Evolutionary conservation across 495 filamentous ascomycete species (phyloP).

Genomic region (Neurospora sp.): DNA sequence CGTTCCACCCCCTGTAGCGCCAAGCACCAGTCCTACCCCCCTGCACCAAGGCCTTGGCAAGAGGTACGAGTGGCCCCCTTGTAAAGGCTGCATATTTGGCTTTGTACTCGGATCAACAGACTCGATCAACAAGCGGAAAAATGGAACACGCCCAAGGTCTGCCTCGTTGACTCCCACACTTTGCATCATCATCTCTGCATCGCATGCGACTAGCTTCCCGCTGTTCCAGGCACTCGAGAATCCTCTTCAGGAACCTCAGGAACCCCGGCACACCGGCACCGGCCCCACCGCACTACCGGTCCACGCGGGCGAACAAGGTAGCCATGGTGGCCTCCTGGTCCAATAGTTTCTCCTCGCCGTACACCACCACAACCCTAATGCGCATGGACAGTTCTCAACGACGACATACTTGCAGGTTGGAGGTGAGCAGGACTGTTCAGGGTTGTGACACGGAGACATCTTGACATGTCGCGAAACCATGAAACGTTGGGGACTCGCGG

Average conservation of each 20-base stretch:
- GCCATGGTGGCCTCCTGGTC: neutral
- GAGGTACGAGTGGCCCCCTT: no score
- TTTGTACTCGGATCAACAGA: no score
- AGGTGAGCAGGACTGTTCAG: neutral
- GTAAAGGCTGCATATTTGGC: no score
- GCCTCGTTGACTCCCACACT: neutral
- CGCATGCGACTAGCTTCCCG: neutral
- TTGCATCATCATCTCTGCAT: neutral
- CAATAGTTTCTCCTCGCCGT: neutral
- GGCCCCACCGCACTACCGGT: neutral
- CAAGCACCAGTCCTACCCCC: no score
- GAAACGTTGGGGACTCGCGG: neutral
- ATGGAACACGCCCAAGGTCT: neutral
- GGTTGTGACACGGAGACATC: neutral
- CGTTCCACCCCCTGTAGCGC: no score
- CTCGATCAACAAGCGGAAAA: no score
- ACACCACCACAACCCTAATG: neutral
- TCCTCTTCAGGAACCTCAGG: neutral
- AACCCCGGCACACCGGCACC: neutral
- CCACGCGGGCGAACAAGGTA: neutral
- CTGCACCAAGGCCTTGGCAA: no score
- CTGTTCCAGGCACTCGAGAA: neutral
- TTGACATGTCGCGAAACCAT: neutral
- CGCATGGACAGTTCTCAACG: neutral
- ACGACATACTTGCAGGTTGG: neutral